A percentile compares a stretch with the other conserved stretches of the same genome.
Evolutionary conservation across 768 basidiomycete species (phyloP).

Genomic region (Auriscalpium orientale): DNA sequence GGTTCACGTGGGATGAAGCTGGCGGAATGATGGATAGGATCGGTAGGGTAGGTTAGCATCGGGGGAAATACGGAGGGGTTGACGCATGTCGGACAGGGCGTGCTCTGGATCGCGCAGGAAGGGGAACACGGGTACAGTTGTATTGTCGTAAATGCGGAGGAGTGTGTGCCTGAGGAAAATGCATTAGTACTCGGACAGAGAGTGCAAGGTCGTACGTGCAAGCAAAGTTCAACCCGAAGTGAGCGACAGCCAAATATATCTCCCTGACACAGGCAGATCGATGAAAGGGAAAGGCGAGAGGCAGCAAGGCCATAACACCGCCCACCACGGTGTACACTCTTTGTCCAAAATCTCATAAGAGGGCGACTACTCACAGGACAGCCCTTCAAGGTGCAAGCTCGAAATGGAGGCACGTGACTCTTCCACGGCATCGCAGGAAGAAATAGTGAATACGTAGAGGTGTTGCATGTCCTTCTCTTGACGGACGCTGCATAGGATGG

Average conservation of each 20-base stretch:
- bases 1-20: slow-evolving; percentile 36
- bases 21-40: slow-evolving; percentile 2
- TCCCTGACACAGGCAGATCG: neutral
- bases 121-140: slow-evolving; percentile 48
- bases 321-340: no score
- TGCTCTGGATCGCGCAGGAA: slow-evolving; percentile 32
- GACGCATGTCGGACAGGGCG: slow-evolving; percentile 34
- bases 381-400: slow-evolving; percentile 38
- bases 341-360: neutral
- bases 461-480: slow-evolving; percentile 34
- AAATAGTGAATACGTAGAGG: slow-evolving; percentile 55
- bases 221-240: no score
- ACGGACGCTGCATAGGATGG: slow-evolving; percentile 45
- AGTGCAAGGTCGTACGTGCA: no score
- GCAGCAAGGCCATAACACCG: no score
- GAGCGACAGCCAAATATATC: no score
- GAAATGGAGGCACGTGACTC: slow-evolving; percentile 27
- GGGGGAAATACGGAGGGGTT: slow-evolving; percentile 14
- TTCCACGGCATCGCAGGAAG: slow-evolving; percentile 26
- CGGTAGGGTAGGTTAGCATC: slow-evolving; percentile 1
- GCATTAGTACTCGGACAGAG: slow-evolving; percentile 1
- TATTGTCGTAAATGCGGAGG: slow-evolving; percentile 37
- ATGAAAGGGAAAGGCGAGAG: neutral
- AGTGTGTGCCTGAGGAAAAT: slow-evolving; percentile 31
- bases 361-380: slow-evolving; percentile 45